Base-by-base conservation (phyloP, 176 grass and related monocot species). In the Ensete glaucum region DNA sequence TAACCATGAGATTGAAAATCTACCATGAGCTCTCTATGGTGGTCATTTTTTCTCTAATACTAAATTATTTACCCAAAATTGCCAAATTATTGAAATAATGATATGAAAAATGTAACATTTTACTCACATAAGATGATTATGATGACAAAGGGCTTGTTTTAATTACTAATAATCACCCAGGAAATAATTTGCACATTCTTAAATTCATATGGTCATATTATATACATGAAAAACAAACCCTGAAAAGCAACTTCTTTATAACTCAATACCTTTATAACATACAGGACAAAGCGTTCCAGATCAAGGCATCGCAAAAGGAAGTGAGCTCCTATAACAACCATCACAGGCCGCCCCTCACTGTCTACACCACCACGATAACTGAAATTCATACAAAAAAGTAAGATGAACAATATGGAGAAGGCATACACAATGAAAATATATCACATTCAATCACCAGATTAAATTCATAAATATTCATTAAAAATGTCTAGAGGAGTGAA, bases 241-340 rank as follows among this genome's bases (percentile, higher is more conserved):
- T 50, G 17, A 70, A 9, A 11, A 19, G 57, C 15, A 50, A 50
- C 34, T 11, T 50, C 6, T 2, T 50, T 70, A 70, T 25, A 50
- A 70, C 34, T 70, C 51, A 6, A 51, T 82, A 98, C 90, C 90
- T 98, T 98, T 63, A 98, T 76, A 77, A 91, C 88, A 89, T 89
- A 82, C 23, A 98, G 78, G 85, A 93, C 74, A 87, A 98, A 98
- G 11, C 82, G 77, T 78, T 98, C 94, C 72, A 93, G 76, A 76
- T 98, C 90, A 85, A 98, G 87, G 81, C 90, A 93, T 17, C 90
- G 90, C 86, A 93, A 84, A 87, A 98, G 90, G 87, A 98, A 98
- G 74, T 98, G 90, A 76, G 94, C 94, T 27, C 94, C 94, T 69
- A 93, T 86, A 78, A 98, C 86, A 15, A 98, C 94, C 86, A 98